phyloP scores from a whole-genome alignment of 176 grass and related monocot genomes.

The Triticum dicoccoides region DNA sequence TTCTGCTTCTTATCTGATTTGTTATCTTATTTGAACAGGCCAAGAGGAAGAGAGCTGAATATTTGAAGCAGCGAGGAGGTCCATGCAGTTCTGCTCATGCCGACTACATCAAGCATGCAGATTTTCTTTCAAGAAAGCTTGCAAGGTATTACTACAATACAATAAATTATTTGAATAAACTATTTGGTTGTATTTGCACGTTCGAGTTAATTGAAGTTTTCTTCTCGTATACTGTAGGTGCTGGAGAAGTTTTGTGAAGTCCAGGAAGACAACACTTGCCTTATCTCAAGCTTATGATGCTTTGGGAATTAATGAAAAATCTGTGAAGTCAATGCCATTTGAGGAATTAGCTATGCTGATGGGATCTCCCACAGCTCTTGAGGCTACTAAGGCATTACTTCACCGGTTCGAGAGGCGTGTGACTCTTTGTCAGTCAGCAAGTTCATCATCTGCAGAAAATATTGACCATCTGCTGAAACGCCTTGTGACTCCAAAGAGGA shows the following conservation, averaged over 20 bases:
- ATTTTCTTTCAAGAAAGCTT: slow-evolving; percentile 75
- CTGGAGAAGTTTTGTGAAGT: slow-evolving; percentile 87
- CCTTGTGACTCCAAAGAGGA: slow-evolving; percentile 75
- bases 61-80: slow-evolving; percentile 81
- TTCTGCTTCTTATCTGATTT: slow-evolving; percentile 2
- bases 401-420: slow-evolving; percentile 66
- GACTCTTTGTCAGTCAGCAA: slow-evolving; percentile 36
- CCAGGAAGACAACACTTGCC: slow-evolving; percentile 56
- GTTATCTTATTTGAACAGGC: slow-evolving; percentile 44
- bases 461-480: slow-evolving; percentile 93
- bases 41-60: slow-evolving; percentile 60
- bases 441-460: slow-evolving; percentile 50
- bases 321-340: slow-evolving; percentile 85
- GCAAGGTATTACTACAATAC: slow-evolving; percentile 42
- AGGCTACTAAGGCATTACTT: slow-evolving; percentile 68
- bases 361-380: slow-evolving; percentile 59
- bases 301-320: slow-evolving; percentile 67
- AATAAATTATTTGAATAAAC: neutral
- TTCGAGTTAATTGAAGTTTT: neutral
- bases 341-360: slow-evolving; percentile 80
- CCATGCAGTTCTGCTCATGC: slow-evolving; percentile 47
- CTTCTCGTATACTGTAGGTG: slow-evolving; percentile 49
- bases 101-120: slow-evolving; percentile 61
- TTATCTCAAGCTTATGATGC: slow-evolving; percentile 69
- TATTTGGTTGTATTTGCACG: neutral